These are phyloP conservation scores for Fragaria nilgerrensis DNA, from an alignment of 306 rosid species.

Conservation along the genomic window DNA sequence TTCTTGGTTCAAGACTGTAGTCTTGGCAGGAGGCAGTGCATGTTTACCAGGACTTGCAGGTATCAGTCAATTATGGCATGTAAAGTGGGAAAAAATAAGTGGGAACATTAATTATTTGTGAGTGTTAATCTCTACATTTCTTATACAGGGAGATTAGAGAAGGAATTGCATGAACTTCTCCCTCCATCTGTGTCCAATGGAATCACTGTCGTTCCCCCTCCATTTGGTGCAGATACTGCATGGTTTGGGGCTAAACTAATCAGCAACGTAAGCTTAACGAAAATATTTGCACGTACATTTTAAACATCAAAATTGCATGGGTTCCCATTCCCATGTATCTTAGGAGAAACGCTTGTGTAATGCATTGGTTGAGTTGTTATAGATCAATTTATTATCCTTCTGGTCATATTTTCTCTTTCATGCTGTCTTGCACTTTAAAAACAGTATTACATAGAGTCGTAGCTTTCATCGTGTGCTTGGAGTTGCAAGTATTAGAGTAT, in stretches of 20 bases:
- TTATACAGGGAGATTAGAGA: conserved; percentile 66
- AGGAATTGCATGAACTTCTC: conserved; percentile 59
- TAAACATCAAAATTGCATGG: conserved; percentile 11
- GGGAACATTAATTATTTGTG: conserved; percentile 4
- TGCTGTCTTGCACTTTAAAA: background rate
- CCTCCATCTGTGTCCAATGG: conserved; percentile 55
- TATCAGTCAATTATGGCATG: conserved; percentile 23
- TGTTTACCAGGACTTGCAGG: conserved; percentile 95
- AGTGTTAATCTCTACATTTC: conserved; percentile 10
- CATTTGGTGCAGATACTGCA: conserved; percentile 70
- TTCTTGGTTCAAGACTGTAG: conserved; percentile 78
- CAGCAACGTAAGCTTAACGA: conserved; percentile 61
- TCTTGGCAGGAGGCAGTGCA: conserved; percentile 77
- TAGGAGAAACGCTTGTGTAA: background rate
- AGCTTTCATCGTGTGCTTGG: background rate
- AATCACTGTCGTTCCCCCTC: conserved; percentile 71
- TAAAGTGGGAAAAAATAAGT: background rate
- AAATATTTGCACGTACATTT: background rate
- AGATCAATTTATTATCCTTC: background rate
- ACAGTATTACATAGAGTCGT: background rate
- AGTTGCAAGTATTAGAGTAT: background rate
- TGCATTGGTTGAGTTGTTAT: background rate
- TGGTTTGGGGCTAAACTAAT: conserved; percentile 90
- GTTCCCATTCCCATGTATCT: background rate
- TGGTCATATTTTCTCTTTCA: background rate